A percentile compares a stretch with the other conserved stretches of the same genome.
Evolutionary conservation across 768 basidiomycete species (phyloP).

Genomic region (Mycena metata): DNA sequence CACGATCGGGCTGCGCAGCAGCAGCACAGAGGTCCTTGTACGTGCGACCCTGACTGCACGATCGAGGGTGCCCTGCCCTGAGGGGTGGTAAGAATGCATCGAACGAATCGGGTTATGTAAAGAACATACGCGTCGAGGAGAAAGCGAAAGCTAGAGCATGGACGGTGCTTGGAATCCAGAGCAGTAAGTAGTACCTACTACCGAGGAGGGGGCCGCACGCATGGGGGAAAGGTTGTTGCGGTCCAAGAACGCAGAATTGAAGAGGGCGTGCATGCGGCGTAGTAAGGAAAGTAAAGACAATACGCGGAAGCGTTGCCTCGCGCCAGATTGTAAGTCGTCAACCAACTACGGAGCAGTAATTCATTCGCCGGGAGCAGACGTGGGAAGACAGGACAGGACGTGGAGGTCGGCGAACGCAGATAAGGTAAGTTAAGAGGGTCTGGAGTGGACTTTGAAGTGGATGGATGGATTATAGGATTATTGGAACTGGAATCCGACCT

Average conservation of each 20-base stretch:
- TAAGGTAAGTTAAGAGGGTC: constrained; percentile 17
- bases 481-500: too few species aligned
- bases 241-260: constrained; percentile 6
- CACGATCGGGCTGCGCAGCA: neutral
- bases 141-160: constrained; percentile 7
- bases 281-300: constrained; percentile 12
- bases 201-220: neutral
- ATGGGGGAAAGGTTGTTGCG: constrained; percentile 24
- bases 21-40: neutral
- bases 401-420: constrained; percentile 1
- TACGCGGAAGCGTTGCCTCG: too few species aligned
- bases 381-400: too few species aligned
- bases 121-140: constrained; percentile 18
- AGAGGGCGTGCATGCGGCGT: constrained; percentile 26
- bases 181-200: neutral
- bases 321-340: too few species aligned
- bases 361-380: too few species aligned
- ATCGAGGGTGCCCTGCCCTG: constrained; percentile 5
- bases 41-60: neutral
- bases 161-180: neutral
- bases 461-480: too few species aligned
- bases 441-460: too few species aligned
- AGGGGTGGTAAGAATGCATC: neutral
- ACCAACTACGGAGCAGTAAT: too few species aligned
- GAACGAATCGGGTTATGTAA: constrained; percentile 20